Evolutionary conservation across 1,139 yeast genomes (phyloP).

Genomic region (Yamadazyma blattariae): DNA sequence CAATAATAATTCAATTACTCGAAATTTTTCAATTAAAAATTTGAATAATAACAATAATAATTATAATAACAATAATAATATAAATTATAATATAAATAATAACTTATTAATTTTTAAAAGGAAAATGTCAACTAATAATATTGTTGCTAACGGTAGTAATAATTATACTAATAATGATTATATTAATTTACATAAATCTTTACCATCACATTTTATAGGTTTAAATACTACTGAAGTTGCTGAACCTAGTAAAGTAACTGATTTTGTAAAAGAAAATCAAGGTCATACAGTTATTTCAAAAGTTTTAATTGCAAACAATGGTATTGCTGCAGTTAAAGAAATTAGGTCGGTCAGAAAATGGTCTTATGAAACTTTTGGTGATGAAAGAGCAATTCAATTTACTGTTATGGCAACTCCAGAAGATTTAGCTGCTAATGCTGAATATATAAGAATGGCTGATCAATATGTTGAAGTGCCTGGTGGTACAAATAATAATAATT

Average conservation of each 20-base stretch:
- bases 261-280: constrained; percentile 78
- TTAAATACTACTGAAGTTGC: constrained; percentile 72
- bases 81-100: too few relatives aligned
- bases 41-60: too few relatives aligned
- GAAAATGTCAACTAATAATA: constrained; percentile 1
- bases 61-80: too few relatives aligned
- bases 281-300: constrained; percentile 95
- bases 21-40: too few relatives aligned
- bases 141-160: too few relatives aligned
- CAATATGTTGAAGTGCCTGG: constrained; percentile 98
- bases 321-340: constrained; percentile 98
- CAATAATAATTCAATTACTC: too few relatives aligned
- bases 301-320: constrained; percentile 92
- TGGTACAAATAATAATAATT: constrained; percentile 96
- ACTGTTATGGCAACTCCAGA: constrained; percentile 99
- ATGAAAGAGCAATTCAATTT: constrained; percentile 89
- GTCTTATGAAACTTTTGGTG: constrained; percentile 98
- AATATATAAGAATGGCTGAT: constrained; percentile 98
- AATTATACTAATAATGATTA: constrained; percentile 27
- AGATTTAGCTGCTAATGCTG: constrained; percentile 95
- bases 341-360: constrained; percentile 96
- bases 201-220: constrained; percentile 79
- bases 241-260: constrained; percentile 71
- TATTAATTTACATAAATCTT: constrained; percentile 28
- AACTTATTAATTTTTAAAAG: too few relatives aligned